Evolutionary conservation across 2,329 filamentous ascomycete species (phyloP).

Genomic region (Esteya vermicola): DNA sequence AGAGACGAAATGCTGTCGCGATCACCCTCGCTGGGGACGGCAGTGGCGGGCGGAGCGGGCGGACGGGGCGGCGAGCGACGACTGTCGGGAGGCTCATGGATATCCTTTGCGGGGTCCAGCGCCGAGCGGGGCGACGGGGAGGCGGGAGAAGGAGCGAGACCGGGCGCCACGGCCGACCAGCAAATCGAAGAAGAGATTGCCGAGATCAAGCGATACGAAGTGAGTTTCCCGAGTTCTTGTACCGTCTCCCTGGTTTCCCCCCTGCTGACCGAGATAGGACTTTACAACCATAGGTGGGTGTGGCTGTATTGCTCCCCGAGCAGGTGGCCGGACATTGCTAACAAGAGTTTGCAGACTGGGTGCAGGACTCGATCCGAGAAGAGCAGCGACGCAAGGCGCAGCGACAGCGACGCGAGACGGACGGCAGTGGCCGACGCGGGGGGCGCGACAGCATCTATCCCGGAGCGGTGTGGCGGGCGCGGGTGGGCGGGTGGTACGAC

Average conservation of each 20-base stretch:
- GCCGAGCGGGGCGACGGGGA: slow-evolving; percentile 36
- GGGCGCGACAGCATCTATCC: too few relatives aligned
- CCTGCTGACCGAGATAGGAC: slow-evolving; percentile 36
- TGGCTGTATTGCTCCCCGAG: too few relatives aligned
- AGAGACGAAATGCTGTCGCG: slow-evolving; percentile 6
- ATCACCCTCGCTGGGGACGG: slow-evolving; percentile 2
- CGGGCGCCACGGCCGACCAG: slow-evolving; percentile 37
- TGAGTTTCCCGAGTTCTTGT: too few relatives aligned
- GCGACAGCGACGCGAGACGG: background rate
- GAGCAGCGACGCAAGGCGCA: slow-evolving; percentile 63
- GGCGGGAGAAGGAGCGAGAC: slow-evolving; percentile 38
- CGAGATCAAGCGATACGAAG: slow-evolving; percentile 94
- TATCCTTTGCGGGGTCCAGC: slow-evolving; percentile 53
- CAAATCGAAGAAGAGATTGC: slow-evolving; percentile 89
- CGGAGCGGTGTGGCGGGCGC: slow-evolving; percentile 61
- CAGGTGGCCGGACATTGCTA: too few relatives aligned
- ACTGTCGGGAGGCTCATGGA: slow-evolving; percentile 47
- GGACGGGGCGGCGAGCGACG: too few relatives aligned
- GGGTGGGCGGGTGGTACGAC: slow-evolving; percentile 76
- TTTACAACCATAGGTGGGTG: slow-evolving; percentile 77
- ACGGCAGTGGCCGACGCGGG: too few relatives aligned
- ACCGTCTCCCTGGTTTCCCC: too few relatives aligned
- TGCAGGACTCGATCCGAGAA: slow-evolving; percentile 89
- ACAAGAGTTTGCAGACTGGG: slow-evolving; percentile 56
- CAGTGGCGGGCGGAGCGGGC: background rate